Evolutionary conservation across 352 stramenopile genomes (phyloP).

Genomic region (Pythium aquatile): DNA sequence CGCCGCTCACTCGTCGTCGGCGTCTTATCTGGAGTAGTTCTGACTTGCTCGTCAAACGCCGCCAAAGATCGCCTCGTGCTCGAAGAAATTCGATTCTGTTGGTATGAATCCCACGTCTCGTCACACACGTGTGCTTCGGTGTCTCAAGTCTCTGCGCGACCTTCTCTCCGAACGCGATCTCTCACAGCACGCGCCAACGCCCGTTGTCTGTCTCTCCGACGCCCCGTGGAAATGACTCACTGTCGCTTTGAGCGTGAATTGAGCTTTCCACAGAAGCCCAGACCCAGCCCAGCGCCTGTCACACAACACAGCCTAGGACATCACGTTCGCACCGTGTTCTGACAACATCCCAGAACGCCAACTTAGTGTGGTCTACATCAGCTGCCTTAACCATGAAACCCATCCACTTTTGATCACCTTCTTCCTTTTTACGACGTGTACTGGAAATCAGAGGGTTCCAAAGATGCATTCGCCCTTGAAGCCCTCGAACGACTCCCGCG

Average conservation of each 20-base stretch:
- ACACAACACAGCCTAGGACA: slow-evolving; percentile 25
- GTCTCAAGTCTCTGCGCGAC: not conserved
- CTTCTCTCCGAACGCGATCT: slow-evolving; percentile 3
- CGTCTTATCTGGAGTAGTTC: not conserved
- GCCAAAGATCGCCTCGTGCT: not conserved
- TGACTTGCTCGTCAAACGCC: not conserved
- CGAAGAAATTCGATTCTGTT: not conserved
- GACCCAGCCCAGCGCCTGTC: slow-evolving; percentile 23
- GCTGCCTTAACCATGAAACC: not conserved
- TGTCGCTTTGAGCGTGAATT: slow-evolving; percentile 1
- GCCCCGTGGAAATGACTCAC: not conserved
- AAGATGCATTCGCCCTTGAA: slow-evolving; percentile 10
- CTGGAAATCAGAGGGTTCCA: not conserved
- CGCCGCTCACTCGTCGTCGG: not conserved
- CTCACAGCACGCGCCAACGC: not conserved
- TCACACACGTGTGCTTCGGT: not conserved
- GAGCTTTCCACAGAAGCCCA: slow-evolving; percentile 8
- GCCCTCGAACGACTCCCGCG: not conserved
- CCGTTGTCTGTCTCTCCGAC: not conserved
- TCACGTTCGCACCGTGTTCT: slow-evolving; percentile 18
- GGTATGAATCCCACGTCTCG: not conserved
- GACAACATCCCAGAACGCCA: not conserved
- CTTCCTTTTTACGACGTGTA: not conserved
- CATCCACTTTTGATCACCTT: slow-evolving; percentile 6
- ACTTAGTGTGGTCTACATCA: slow-evolving; percentile 12